Base-by-base conservation (phyloP, 306 rosid genomes). In the Cicer yamashitae region DNA sequence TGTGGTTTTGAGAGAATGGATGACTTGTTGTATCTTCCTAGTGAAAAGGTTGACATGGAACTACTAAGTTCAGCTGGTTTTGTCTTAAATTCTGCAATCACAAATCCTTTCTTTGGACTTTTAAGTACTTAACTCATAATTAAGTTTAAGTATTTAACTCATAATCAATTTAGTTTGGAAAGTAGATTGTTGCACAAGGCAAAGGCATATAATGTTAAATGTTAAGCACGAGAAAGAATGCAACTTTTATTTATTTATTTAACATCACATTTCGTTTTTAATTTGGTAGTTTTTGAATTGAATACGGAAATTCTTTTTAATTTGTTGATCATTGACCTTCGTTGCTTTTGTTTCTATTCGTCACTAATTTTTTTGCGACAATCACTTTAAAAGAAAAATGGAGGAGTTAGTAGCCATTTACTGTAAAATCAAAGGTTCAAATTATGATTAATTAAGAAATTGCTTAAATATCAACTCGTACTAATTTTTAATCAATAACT, bases 81-180 rank as follows among this genome's bases (percentile, higher is more conserved):
- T 60, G 83, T 72, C 65, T 72, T 94, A 50, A 81, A 86, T 59
- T 87, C 96, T 74, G 97, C 96, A 17, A 65, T 87, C 77, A 83
- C 93, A 50, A 91, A 92, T 75, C 99, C 99, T 48, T 92, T 85
- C 93, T 94, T 92, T 67, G 97, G 99, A 62, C 39, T 90, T 70
- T 80, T 94, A 51, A 84, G 93, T 11, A 58, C 64, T 61, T 61
- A 76, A 25, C 50, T 62, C 46, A 66, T 65, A 70, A 75, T 61
- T 67, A 30, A 69, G 63, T 54, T 57, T 93, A 48, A 83, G 90
- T 10, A 51, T 64, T 54, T 54, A 73, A 20, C 56, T 56, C 41
- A 75, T 66, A 71, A 83, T 54, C 63, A 25, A 73, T 57, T 54
- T 50, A 39, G 52, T 56, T 20, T 30, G 11, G 6, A 62, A 76